Evolutionary conservation across 2,329 filamentous ascomycete species (phyloP).

Genomic region (Beauveria rudraprayagi): DNA sequence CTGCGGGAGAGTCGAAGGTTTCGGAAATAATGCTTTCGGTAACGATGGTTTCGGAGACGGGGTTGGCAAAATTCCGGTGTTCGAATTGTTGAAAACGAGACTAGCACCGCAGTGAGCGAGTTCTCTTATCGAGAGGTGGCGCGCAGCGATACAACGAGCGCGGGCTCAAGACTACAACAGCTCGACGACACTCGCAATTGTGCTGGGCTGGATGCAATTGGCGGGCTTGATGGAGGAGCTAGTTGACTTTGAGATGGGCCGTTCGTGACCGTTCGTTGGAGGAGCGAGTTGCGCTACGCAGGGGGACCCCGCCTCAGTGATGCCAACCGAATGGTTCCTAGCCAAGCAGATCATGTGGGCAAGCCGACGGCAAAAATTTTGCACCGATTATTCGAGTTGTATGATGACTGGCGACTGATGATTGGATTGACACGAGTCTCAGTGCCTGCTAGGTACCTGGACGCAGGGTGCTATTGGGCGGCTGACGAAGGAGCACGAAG

Average conservation of each 20-base stretch:
- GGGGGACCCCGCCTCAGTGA: slow-evolving; percentile 1
- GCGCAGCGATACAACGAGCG: not conserved
- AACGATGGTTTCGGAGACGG: not conserved
- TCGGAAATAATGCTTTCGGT: not conserved
- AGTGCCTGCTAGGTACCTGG: not conserved
- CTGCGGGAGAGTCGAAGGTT: not conserved
- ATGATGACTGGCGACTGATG: not conserved
- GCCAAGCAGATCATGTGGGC: not conserved
- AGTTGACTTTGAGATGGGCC: not conserved
- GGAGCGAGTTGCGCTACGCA: not conserved
- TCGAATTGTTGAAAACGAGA: not conserved
- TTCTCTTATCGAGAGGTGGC: not conserved
- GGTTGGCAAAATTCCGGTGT: not conserved
- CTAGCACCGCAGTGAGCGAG: not conserved
- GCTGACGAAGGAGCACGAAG: not conserved
- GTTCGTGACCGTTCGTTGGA: not conserved
- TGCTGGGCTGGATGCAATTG: not conserved
- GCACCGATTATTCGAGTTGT: not conserved
- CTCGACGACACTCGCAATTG: not conserved
- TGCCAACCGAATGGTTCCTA: not conserved
- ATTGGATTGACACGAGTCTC: not conserved
- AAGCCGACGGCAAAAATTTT: not conserved
- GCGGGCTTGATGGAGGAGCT: not conserved
- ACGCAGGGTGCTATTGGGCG: not conserved
- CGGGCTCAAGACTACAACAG: not conserved